A percentile compares a stretch with the other conserved stretches of the same genome.
Evolutionary conservation across 257 asterid species (phyloP).

Genomic region (Cynanchum wilfordii): DNA sequence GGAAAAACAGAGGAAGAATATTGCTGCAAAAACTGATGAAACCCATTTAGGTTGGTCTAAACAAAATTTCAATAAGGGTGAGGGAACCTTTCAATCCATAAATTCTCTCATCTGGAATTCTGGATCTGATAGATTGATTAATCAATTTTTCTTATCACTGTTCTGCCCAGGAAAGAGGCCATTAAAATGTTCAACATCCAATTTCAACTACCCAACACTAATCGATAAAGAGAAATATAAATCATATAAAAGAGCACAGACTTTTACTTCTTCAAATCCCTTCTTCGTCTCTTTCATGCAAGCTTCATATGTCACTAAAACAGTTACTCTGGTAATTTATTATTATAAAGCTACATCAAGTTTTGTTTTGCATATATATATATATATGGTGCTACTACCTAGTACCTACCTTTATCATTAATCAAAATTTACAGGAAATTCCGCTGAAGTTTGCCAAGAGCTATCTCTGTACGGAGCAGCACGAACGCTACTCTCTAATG

Average conservation of each 20-base stretch:
- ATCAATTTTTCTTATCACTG: no score
- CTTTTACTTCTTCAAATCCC: conserved; percentile 14
- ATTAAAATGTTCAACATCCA: neutral
- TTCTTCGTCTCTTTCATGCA: conserved; percentile 23
- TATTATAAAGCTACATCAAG: no score
- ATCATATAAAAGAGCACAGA: conserved; percentile 15
- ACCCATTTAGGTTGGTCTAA: neutral
- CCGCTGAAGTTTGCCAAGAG: neutral
- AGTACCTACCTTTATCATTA: no score
- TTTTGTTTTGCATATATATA: no score
- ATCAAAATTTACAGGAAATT: neutral
- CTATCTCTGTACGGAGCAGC: neutral
- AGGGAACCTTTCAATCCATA: neutral
- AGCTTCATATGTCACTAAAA: conserved; percentile 11
- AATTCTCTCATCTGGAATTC: no score
- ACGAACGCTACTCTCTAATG: neutral
- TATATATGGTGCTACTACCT: no score
- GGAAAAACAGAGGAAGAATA: neutral
- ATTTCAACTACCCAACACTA: neutral
- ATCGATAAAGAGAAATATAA: neutral
- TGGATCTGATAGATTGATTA: no score
- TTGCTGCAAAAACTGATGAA: neutral
- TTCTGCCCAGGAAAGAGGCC: conserved; percentile 4
- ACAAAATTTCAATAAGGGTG: neutral
- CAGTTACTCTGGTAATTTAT: conserved; percentile 8